Conservation (phyloP, 2,329 filamentous ascomycete species). For the Microsporum canis region DNA sequence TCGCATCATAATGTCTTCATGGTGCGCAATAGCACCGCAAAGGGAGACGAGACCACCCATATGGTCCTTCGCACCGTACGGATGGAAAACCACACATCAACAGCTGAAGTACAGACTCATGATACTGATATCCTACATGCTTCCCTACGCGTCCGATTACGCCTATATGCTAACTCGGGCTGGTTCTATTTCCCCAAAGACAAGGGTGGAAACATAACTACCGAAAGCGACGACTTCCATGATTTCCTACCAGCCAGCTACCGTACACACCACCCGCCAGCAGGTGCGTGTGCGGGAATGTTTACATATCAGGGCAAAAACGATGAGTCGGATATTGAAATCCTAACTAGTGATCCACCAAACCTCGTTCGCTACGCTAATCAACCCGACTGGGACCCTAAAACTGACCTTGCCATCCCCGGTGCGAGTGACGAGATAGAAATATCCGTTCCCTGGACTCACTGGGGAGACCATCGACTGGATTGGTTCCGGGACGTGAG, state of each 20-base stretch:
- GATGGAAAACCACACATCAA: constrained; percentile 34
- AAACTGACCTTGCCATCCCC: constrained; percentile 24
- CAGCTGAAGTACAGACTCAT: constrained; percentile 39
- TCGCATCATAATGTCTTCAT: constrained; percentile 39
- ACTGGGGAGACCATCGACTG: constrained; percentile 32
- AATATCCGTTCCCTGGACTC: constrained; percentile 29
- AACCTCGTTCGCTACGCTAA: constrained; percentile 35
- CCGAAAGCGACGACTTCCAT: neutral
- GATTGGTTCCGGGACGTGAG: constrained; percentile 30
- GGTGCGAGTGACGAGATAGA: constrained; percentile 23
- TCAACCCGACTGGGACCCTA: constrained; percentile 32
- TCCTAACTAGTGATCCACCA: constrained; percentile 38
- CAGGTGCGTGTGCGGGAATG: constrained; percentile 41
- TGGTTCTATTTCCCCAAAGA: neutral
- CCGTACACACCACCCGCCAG: constrained; percentile 22
- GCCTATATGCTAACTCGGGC: constrained; percentile 22
- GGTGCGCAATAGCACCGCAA: constrained; percentile 18
- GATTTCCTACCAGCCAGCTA: constrained; percentile 2
- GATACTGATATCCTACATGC: constrained; percentile 37
- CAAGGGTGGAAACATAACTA: neutral
- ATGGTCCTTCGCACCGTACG: constrained; percentile 40
- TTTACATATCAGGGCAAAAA: constrained; percentile 39
- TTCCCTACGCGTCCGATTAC: constrained; percentile 39
- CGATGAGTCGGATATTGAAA: constrained; percentile 45
- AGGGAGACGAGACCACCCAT: constrained; percentile 25